Base-by-base conservation (phyloP, 306 rosid species). In the Sicyos edulis region DNA sequence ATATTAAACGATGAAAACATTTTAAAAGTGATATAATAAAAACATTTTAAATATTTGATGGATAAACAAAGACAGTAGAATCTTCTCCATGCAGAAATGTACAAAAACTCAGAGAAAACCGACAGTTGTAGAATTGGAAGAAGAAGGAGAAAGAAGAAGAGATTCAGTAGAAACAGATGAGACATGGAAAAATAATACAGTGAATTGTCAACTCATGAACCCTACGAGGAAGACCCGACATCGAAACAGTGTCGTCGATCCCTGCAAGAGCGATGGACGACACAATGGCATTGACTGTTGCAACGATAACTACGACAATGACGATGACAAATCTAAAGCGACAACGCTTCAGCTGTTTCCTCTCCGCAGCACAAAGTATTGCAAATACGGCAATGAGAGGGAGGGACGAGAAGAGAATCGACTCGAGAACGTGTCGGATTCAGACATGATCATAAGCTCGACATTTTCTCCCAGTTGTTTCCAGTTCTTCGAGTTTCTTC, bases 401-500 rank as follows among this genome's bases (percentile, higher is more conserved):
- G 21, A 21, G 17, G 34, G 34, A 54, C 49, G 52, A 37, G 42
- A 14, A 42, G 67, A 42, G 0, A 32, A 7, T 29, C 44, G 1
- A 37, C n/a, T n/a, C n/a, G n/a, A n/a, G n/a, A n/a, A n/a, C 40
- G 5, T 13, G 50, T 54, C 54, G 7, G 21, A 21, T 42, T 73
- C 56, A 1, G 44, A 44, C 68, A 42, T 44, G 51, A 61, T 7
- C 51, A 8, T 12, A 10, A 52, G 7, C 21, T 37, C 59, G 10
- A 17, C 37, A 45, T 47, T 47, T 4, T 20, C 71, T 61, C 77
- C 49, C 21, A 37, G 14, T 62, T 29, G 20, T 56, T 61, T 29
- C 20, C 49, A 74, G 77, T 74, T 74, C 32, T 74, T 74, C 50
- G 77, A 74, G 65, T 74, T 74, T 49, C 77, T 74, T 49, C 77